Evolutionary conservation across 2,329 filamentous ascomycete species (phyloP), one percentile per base, ranked within the genome.

Genomic region (Daldinia sp.): DNA sequence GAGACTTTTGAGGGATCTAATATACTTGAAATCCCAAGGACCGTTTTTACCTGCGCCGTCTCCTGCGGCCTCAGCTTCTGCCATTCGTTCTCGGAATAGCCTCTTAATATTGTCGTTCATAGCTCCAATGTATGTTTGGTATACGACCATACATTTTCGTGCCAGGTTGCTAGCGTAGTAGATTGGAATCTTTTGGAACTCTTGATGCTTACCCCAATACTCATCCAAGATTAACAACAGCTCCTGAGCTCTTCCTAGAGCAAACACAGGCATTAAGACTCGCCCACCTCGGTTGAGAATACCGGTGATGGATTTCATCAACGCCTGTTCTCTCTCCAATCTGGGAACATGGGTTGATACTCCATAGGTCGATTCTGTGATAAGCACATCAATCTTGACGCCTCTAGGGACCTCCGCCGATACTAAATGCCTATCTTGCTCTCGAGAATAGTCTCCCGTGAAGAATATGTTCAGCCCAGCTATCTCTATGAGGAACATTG

Each of bases 61-160:
- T 7, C 93, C 92, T 37, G 89, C 90, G 0, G 92, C 91, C 78
- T 97, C 93, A 9, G 93, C 93, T 78, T 97, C 93, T 3, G 93
- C 93, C 89, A 97, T 97, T 54, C 93, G 90, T 80, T 97, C 94
- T 60, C 92, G 88, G 81, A 98, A 98, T n/a, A 97, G 87, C 10
- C 93, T 89, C 80, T 97, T 98, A 84, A 99, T 98, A 76, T 98
- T 98, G 77, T 98, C 95, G 79, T 99, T 99, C 96, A 99, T 99
- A 62, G 94, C 94, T 55, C 94, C 93, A 55, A 98, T 93, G 76
- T 98, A 99, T 1, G 96, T 99, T 79, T 98, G 96, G 78, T 99
- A 99, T 3, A 98, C 94, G 33, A 98, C 89, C 96, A 99, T 99
- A 82, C 96, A 99, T 81, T 97, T 96, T 70, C 95, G 87, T 0